A percentile compares a stretch with the other conserved stretches of the same genome.
phyloP scores from a whole-genome alignment of 1,139 yeast species.

The Candida sojae region DNA sequence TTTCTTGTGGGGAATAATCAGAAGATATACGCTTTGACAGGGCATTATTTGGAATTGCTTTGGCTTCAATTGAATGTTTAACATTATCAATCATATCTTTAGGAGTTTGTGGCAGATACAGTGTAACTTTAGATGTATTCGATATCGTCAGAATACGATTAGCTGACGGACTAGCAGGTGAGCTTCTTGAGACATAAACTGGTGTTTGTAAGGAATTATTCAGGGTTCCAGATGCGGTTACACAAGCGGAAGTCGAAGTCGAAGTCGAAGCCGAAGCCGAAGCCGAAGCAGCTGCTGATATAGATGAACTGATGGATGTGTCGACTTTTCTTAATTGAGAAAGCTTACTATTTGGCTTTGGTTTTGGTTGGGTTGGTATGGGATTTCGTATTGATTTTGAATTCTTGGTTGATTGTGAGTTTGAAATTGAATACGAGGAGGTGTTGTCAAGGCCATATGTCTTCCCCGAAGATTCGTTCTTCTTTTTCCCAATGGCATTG shows the following conservation, averaged over 20 bases:
- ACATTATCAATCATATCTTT: slow-evolving; percentile 27
- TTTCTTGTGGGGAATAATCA: slow-evolving; percentile 28
- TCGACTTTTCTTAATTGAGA: slow-evolving; percentile 4
- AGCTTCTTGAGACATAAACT: neutral
- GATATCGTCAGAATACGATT: neutral
- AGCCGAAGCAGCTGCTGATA: slow-evolving; percentile 4
- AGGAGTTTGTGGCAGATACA: slow-evolving; percentile 15
- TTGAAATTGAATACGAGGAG: slow-evolving; percentile 1
- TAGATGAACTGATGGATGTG: neutral
- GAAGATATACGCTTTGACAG: slow-evolving; percentile 20
- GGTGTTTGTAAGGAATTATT: neutral
- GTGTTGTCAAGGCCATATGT: slow-evolving; percentile 4
- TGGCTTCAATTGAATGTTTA: slow-evolving; percentile 24
- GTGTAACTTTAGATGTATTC: neutral
- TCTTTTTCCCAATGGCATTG: slow-evolving; percentile 19
- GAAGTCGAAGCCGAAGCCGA: neutral
- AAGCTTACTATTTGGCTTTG: neutral
- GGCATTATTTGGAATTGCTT: slow-evolving; percentile 19
- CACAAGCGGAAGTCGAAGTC: slow-evolving; percentile 1
- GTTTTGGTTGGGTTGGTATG: slow-evolving; percentile 1
- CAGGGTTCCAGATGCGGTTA: neutral
- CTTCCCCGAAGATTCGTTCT: slow-evolving; percentile 9
- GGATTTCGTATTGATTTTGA: slow-evolving; percentile 4
- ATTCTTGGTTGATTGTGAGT: slow-evolving; percentile 1
- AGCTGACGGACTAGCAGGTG: neutral